These are phyloP conservation scores for Phytophthora vignae DNA, from an alignment of 352 stramenopile species.

Conservation along the genomic window DNA sequence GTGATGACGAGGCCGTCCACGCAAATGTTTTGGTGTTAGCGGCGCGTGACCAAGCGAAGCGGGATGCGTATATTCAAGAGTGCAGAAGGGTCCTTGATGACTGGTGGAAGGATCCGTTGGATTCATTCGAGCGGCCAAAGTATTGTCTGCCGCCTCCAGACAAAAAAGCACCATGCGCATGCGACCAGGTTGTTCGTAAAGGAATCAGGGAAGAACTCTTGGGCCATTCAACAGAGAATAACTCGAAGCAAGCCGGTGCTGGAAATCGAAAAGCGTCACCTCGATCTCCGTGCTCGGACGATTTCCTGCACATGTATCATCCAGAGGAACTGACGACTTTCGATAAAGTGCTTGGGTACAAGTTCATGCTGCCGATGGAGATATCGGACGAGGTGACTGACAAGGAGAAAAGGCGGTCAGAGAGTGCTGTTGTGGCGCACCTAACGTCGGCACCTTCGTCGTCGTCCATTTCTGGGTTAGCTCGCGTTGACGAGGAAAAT, in stretches of 20 bases:
- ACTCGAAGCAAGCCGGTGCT: not conserved
- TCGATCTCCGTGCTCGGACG: constrained; percentile 59
- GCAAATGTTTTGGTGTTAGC: constrained; percentile 30
- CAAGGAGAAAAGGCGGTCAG: constrained; percentile 57
- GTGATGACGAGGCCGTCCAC: constrained; percentile 38
- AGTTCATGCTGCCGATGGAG: constrained; percentile 89
- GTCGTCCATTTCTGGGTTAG: constrained; percentile 51
- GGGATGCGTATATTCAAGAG: constrained; percentile 80
- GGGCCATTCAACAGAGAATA: constrained; percentile 1
- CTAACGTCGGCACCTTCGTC: constrained; percentile 51
- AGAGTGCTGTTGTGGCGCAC: constrained; percentile 54
- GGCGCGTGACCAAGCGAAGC: constrained; percentile 57
- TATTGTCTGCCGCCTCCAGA: constrained; percentile 37
- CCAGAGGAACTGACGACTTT: constrained; percentile 88
- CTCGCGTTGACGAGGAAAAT: constrained; percentile 61
- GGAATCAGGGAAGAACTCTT: constrained; percentile 16
- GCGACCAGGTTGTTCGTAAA: constrained; percentile 36
- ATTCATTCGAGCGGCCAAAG: constrained; percentile 71
- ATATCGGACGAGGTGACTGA: constrained; percentile 70
- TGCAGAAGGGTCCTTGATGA: constrained; percentile 79
- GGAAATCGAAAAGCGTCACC: constrained; percentile 29
- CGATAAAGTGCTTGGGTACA: constrained; percentile 85
- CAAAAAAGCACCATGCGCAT: constrained; percentile 33
- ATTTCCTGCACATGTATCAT: constrained; percentile 88
- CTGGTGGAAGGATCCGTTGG: constrained; percentile 89